Evolutionary conservation across 169 alveolate species (phyloP), one percentile per base, ranked within the genome.

Genomic region (Ichthyophthirius multifiliis): DNA sequence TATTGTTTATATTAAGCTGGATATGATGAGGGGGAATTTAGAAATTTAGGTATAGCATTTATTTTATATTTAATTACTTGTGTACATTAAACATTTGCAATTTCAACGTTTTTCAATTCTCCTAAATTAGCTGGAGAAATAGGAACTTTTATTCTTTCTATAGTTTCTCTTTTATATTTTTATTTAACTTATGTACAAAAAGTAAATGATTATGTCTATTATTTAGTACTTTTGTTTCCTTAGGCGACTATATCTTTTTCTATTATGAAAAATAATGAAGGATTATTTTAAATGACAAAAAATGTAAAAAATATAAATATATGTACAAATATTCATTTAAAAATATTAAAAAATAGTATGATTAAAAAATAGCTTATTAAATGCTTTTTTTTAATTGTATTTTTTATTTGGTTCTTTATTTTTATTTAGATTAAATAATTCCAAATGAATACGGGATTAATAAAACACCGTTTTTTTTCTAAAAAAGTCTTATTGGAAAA

Each of bases 391-490:
- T 79, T 4, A 62, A 43, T 43, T 32, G 43, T 5, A 5, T 44
- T 0, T 43, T 79, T 35, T 79, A 67, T 35, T 32, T 65, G 10
- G 10, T 79, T 35, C 39, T 79, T 10, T 79, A 65, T 27, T 65
- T 79, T 37, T 92, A 92, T 74, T 80, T 89, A 12, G 96, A 92
- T 16, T 75, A 88, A 76, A 89, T 89, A 10, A 37, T 81, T 46
- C 94, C 93, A 37, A 79, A 83, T 43, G 91, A 88, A 76, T 88
- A 75, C 71, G 93, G 94, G 12, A 83, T 84, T 9, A 79, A 89
- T 12, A 79, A 83, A 65, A 45, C 46, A 15, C 85, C 83, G 76
- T 86, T 82, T 31, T 88, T 43, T 79, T 89, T 77, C 27, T 18
- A 44, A 41, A 41, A 41, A 41, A 7, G n/a, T 9, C 46, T 9